phyloP scores from a whole-genome alignment of 2,329 filamentous ascomycete species.

The Monosporascus sp. region DNA sequence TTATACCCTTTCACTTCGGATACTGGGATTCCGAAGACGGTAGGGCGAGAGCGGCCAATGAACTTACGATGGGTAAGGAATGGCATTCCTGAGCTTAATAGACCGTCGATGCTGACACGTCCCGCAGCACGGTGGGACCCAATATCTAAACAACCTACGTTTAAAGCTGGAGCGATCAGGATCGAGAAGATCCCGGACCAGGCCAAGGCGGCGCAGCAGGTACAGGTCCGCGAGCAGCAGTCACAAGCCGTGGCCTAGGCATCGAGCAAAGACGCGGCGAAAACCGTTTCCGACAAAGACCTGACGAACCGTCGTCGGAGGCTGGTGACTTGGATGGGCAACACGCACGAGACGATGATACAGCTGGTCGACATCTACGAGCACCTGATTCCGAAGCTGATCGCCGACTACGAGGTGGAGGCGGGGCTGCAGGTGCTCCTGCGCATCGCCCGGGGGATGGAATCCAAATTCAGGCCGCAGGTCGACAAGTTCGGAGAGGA shows the following conservation, averaged over 20 bases:
- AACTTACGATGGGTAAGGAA: constrained; percentile 29
- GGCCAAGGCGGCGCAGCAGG: constrained; percentile 5
- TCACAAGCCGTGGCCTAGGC: too few species aligned
- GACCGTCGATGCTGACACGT: not conserved
- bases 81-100: not conserved
- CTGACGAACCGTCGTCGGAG: constrained; percentile 17
- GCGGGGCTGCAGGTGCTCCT: constrained; percentile 23
- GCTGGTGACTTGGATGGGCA: constrained; percentile 29
- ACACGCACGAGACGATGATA: constrained; percentile 22
- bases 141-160: constrained; percentile 32
- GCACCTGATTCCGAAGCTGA: constrained; percentile 18
- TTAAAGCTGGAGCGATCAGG: constrained; percentile 30
- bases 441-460: constrained; percentile 19
- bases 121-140: constrained; percentile 23
- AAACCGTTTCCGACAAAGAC: constrained; percentile 6
- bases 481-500: constrained; percentile 23
- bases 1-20: constrained; percentile 35
- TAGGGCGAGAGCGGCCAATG: constrained; percentile 29
- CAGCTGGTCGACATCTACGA: constrained; percentile 21
- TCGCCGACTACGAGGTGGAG: constrained; percentile 27
- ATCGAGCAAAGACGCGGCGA: too few species aligned
- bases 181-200: constrained; percentile 27
- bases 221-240: too few species aligned
- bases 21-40: constrained; percentile 31
- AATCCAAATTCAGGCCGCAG: constrained; percentile 15